Percentiles rank a stretch among this genome's conserved stretches.
Conservation (phyloP, 2,329 filamentous ascomycete species). For the Diplodia scrobiculata region DNA sequence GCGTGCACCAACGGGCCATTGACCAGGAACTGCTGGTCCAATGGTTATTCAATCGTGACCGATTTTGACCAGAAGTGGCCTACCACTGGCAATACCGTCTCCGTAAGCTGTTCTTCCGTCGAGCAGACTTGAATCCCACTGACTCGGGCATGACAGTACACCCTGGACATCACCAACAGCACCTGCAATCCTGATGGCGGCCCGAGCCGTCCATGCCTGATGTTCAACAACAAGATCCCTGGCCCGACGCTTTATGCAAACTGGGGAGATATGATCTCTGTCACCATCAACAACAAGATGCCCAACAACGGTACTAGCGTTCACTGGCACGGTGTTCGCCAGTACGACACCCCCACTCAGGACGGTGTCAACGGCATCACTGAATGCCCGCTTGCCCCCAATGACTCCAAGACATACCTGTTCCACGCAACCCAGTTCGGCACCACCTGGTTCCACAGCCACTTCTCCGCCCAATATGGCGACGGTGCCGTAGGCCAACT, state of each 20-base stretch:
- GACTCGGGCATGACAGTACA: conserved; percentile 34
- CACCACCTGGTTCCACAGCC: conserved; percentile 46
- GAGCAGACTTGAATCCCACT: no score
- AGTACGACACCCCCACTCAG: conserved; percentile 46
- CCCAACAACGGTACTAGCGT: conserved; percentile 53
- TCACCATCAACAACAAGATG: conserved; percentile 45
- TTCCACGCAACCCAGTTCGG: conserved; percentile 58
- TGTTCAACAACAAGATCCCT: conserved; percentile 59
- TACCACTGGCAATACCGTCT: conserved; percentile 34
- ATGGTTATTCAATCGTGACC: conserved; percentile 49
- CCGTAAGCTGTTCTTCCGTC: conserved; percentile 4
- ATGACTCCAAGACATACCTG: conserved; percentile 58
- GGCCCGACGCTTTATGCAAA: conserved; percentile 53
- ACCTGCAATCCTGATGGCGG: conserved; percentile 48
- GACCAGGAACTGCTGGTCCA: conserved; percentile 48
- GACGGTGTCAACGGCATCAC: conserved; percentile 55
- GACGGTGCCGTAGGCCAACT: conserved; percentile 48
- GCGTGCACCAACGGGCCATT: conserved; percentile 44
- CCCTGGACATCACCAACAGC: conserved; percentile 47
- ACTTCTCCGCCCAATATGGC: conserved; percentile 48
- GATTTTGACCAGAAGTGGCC: conserved; percentile 51
- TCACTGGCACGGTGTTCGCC: conserved; percentile 57
- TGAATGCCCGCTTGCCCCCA: conserved; percentile 69
- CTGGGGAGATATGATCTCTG: conserved; percentile 47
- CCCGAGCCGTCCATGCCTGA: conserved; percentile 38